Conservation (phyloP, 495 filamentous ascomycete species). For the Hypoxylon trugodes region DNA sequence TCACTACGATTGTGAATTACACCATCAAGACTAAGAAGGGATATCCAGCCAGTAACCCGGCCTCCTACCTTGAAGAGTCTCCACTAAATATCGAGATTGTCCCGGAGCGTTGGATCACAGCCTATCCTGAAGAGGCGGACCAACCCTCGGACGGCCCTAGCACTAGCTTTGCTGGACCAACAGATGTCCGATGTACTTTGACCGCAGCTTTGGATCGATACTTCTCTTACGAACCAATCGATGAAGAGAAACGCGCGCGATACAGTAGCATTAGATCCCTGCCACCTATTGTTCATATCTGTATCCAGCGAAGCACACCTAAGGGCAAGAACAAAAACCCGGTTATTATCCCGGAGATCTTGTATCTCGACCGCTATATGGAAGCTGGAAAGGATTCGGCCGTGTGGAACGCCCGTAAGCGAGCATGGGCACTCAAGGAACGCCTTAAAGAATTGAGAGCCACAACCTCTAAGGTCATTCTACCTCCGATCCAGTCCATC, state of each 20-base stretch:
- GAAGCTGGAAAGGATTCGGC: conserved; percentile 65
- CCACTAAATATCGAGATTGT: conserved; percentile 46
- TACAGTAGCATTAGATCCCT: conserved; percentile 78
- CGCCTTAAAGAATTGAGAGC: conserved; percentile 63
- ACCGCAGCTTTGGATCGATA: conserved; percentile 85
- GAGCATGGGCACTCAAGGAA: conserved; percentile 79
- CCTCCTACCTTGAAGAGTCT: conserved; percentile 28
- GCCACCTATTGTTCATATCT: conserved; percentile 87
- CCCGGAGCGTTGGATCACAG: conserved; percentile 51
- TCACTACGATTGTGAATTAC: conserved; percentile 55
- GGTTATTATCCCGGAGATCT: conserved; percentile 73
- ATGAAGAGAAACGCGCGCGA: conserved; percentile 67
- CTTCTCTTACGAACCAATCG: conserved; percentile 80
- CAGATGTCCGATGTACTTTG: conserved; percentile 63
- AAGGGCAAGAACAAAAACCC: conserved; percentile 78
- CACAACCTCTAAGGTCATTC: conserved; percentile 2
- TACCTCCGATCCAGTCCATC: too few species aligned
- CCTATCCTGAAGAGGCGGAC: conserved; percentile 46
- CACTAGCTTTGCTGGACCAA: conserved; percentile 24
- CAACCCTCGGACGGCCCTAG: background rate
- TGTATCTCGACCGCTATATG: conserved; percentile 92
- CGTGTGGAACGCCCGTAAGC: conserved; percentile 67
- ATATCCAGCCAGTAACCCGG: background rate
- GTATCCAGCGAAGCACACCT: conserved; percentile 81
- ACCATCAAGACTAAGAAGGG: conserved; percentile 45